A percentile compares a stretch with the other conserved stretches of the same genome.
phyloP scores from a whole-genome alignment of 768 basidiomycete species.

The Lactarius sp. region DNA sequence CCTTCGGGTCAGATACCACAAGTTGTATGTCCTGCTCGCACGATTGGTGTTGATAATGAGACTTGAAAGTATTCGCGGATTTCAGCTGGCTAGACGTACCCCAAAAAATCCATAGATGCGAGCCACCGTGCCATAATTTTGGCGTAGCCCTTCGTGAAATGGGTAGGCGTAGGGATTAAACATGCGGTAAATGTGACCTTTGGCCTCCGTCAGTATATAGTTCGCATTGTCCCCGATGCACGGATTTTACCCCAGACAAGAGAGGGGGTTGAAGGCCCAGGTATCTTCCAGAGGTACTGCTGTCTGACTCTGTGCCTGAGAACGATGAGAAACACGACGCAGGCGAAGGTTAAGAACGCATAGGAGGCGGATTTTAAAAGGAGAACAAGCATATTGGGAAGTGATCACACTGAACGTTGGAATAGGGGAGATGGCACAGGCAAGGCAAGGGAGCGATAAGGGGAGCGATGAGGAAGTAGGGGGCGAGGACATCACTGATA shows the following conservation, averaged over 20 bases:
- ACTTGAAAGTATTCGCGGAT: neutral
- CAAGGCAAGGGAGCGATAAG: no score
- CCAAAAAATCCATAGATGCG: neutral
- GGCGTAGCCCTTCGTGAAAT: neutral
- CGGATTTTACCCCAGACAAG: neutral
- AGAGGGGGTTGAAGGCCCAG: slow-evolving; percentile 3
- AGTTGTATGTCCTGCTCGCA: neutral
- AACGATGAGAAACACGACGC: neutral
- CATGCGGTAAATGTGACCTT: neutral
- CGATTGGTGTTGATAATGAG: neutral
- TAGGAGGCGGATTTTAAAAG: neutral
- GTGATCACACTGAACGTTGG: neutral
- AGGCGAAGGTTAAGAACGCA: neutral
- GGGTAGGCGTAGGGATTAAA: neutral
- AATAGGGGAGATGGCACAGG: no score
- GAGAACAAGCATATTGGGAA: neutral
- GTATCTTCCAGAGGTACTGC: neutral
- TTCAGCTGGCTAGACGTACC: neutral
- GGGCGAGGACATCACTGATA: no score
- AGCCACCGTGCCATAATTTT: neutral
- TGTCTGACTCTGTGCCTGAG: neutral
- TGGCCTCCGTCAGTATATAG: neutral
- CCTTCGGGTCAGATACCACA: slow-evolving; percentile 10
- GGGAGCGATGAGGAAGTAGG: no score
- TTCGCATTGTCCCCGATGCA: no score